These are phyloP conservation scores for Bruguiera sexangula DNA, from an alignment of 345 rosid species.

Conservation along the genomic window DNA sequence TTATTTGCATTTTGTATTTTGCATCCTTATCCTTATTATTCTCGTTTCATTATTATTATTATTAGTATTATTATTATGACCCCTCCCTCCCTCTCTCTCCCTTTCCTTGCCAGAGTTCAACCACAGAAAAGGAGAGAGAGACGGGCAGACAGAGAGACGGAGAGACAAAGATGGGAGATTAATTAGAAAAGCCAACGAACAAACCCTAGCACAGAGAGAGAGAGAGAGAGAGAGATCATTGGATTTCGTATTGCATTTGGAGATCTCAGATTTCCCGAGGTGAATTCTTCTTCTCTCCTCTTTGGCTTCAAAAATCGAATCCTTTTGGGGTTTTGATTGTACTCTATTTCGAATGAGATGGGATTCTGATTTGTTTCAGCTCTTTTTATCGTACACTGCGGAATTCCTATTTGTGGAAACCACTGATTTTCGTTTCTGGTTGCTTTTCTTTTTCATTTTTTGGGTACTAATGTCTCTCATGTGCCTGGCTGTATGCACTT, in stretches of 20 bases:
- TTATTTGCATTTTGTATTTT: too few species aligned
- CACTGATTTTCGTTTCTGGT: slow-evolving; percentile 9
- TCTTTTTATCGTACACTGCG: slow-evolving; percentile 26
- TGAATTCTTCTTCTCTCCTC: neutral
- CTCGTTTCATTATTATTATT: too few species aligned
- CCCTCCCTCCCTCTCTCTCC: too few species aligned
- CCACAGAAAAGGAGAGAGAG: slow-evolving; percentile 25
- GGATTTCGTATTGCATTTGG: slow-evolving; percentile 31
- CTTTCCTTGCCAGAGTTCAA: slow-evolving; percentile 2
- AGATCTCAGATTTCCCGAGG: slow-evolving; percentile 36
- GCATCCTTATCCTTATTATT: too few species aligned
- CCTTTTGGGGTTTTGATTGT: neutral
- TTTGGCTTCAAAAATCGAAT: neutral
- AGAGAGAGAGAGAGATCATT: slow-evolving; percentile 1
- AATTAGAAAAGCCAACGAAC: slow-evolving; percentile 4
- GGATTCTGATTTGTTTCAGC: slow-evolving; percentile 16
- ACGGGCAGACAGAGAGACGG: neutral
- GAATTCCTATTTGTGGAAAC: neutral
- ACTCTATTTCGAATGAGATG: neutral
- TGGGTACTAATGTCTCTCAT: neutral
- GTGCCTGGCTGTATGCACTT: neutral
- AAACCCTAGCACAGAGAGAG: slow-evolving; percentile 1
- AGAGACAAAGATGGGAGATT: neutral
- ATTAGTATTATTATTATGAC: too few species aligned
- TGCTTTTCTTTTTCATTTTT: neutral